phyloP scores from a whole-genome alignment of 495 filamentous ascomycete species.

The Jackrogersella multiformis region DNA sequence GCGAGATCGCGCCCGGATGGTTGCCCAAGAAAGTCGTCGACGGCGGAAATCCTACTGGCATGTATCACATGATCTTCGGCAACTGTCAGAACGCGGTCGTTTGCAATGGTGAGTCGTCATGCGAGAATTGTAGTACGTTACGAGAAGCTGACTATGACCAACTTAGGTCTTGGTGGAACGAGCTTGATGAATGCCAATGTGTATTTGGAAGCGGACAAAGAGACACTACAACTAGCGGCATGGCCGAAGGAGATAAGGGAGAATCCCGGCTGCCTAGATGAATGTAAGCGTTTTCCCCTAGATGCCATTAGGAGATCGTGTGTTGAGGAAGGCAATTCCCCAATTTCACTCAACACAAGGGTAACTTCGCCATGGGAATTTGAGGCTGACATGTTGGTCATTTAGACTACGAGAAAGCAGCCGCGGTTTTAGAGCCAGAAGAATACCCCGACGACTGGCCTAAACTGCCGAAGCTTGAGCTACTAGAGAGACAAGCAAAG shows the following conservation, averaged over 20 bases:
- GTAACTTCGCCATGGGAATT: not conserved
- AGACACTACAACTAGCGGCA: conserved; percentile 60
- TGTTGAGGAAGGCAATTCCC: not conserved
- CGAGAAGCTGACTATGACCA: not conserved
- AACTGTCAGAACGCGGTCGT: conserved; percentile 73
- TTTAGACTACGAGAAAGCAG: conserved; percentile 66
- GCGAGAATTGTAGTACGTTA: not conserved
- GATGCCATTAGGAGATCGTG: not conserved
- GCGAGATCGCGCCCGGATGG: conserved; percentile 56
- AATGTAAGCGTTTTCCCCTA: conserved; percentile 56
- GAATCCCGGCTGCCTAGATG: conserved; percentile 53
- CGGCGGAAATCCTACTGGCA: conserved; percentile 64
- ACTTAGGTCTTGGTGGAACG: conserved; percentile 67
- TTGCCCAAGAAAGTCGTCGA: conserved; percentile 53
- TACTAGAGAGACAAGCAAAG: conserved; percentile 66
- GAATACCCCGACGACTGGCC: conserved; percentile 67
- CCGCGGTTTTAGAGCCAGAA: conserved; percentile 65
- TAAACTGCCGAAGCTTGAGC: conserved; percentile 61
- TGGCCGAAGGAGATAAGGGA: conserved; percentile 70
- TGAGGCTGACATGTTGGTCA: conserved; percentile 11
- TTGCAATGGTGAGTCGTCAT: conserved; percentile 63
- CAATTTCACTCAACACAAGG: not conserved
- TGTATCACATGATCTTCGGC: conserved; percentile 71
- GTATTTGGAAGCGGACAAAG: conserved; percentile 67
- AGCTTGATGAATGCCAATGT: conserved; percentile 75